Evolutionary conservation across 345 rosid species (phyloP), one percentile per base, ranked within the genome.

Genomic region (Psidium guajava): DNA sequence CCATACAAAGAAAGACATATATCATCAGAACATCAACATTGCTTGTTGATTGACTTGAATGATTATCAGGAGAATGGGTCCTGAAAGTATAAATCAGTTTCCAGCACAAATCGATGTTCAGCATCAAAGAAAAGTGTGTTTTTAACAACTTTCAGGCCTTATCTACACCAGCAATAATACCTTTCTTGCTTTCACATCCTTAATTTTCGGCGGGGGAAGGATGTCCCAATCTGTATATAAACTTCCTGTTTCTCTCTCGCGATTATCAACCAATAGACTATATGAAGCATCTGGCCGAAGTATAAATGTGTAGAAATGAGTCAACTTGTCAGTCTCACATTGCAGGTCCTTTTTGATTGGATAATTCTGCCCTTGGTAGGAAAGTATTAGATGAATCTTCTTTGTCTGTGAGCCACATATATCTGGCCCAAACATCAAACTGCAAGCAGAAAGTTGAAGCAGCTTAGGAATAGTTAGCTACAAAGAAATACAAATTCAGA

Each of bases 401-500:
- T 97, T 97, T 24, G 93, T 95, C 91, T 95, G 98, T 2, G 97
- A 86, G 75, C 99, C 98, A 56, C 99, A 97, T 81, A 97, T 90
- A 91, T 97, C 99, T 81, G 99, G 99, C 87, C 99, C 99, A 88
- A 95, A 97, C 99, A 97, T 97, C 73, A 97, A 85, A 87, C 98
- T 97, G 96, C 93, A 92, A 82, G 22, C 42, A 50, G 28, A 20
- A 73, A 74, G 52, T 75, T 27, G 21, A 56, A 42, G 44, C 50
- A 53, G 69, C 75, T 40, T 53, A 52, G 50, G 40, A 50, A 59
- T 83, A 36, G 80, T 69, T 36, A 18, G 36, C 47, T 36, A 2
- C 47, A 9, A 36, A 69, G 44, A 69, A 8, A 2, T 64, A 28
- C 11, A 0, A 20, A 32, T 69, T 69, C 80, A 69, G 80, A 69